Evolutionary conservation across 352 stramenopile species (phyloP).

Genomic region (Pythium sukuiense): DNA sequence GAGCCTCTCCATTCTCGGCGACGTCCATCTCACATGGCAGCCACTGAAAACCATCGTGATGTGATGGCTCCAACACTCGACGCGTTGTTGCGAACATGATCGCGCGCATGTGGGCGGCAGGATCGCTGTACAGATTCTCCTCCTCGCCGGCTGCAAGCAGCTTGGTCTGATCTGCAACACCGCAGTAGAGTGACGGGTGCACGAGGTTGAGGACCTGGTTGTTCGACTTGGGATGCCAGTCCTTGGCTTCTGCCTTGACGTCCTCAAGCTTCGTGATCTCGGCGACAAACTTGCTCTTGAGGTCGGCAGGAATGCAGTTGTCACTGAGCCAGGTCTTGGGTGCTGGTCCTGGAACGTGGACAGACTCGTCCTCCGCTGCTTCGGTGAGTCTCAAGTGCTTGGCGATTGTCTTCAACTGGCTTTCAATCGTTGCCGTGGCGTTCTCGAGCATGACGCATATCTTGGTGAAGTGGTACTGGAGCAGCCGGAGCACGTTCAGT

Average conservation of each 20-base stretch:
- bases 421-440: not conserved
- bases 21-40: conserved; percentile 33
- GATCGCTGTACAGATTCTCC: not conserved
- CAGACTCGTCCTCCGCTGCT: too few species aligned
- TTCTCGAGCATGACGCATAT: not conserved
- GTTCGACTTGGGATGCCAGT: conserved; percentile 56
- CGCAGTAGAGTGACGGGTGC: conserved; percentile 46
- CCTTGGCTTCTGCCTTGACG: conserved; percentile 39
- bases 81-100: conserved; percentile 27
- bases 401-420: not conserved
- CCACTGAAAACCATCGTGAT: conserved; percentile 32
- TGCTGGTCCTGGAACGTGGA: not conserved
- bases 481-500: not conserved
- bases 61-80: conserved; percentile 21
- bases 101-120: conserved; percentile 36
- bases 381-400: not conserved
- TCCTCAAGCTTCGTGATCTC: conserved; percentile 24
- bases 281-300: not conserved
- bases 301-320: not conserved
- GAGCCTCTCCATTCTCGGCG: not conserved
- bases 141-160: not conserved
- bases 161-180: conserved; percentile 38
- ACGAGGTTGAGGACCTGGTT: too few species aligned
- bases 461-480: not conserved
- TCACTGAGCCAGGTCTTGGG: not conserved